phyloP scores from a whole-genome alignment of 441 rosid species.

The Erysimum pusillum region DNA sequence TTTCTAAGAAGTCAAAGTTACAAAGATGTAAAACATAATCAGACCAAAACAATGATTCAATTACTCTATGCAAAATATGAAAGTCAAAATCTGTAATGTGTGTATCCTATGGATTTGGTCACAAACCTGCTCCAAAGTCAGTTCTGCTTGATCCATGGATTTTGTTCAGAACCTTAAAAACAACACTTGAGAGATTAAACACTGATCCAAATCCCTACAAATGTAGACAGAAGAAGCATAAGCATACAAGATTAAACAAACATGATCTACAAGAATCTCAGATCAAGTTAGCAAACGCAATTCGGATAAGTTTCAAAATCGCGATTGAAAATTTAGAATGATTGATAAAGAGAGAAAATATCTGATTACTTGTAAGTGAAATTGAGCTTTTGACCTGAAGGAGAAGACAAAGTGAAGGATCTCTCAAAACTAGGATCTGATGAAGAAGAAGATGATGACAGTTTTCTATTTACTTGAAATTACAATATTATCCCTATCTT shows the following conservation, averaged over 20 bases:
- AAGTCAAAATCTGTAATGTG: too few relatives aligned
- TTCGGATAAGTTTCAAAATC: background rate
- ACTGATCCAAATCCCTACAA: slow-evolving; percentile 35
- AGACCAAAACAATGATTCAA: too few relatives aligned
- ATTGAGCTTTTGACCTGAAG: background rate
- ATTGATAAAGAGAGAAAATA: background rate
- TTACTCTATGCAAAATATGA: too few relatives aligned
- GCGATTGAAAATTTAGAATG: background rate
- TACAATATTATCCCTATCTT: background rate
- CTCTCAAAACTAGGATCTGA: background rate
- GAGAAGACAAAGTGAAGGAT: background rate
- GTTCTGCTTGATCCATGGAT: slow-evolving; percentile 74
- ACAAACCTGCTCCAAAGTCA: slow-evolving; percentile 66
- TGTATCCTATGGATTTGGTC: too few relatives aligned
- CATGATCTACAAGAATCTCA: background rate
- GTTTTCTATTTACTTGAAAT: background rate
- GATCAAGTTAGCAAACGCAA: background rate
- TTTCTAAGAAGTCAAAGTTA: too few relatives aligned
- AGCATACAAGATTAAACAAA: too few relatives aligned
- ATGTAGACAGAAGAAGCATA: background rate
- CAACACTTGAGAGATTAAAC: slow-evolving; percentile 15
- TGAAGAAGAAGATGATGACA: background rate
- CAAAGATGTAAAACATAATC: too few relatives aligned
- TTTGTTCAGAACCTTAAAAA: slow-evolving; percentile 38
- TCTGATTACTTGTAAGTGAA: background rate